Evolutionary conservation across 179 eudicot genomes (phyloP).

Genomic region (Gypsophila paniculata): DNA sequence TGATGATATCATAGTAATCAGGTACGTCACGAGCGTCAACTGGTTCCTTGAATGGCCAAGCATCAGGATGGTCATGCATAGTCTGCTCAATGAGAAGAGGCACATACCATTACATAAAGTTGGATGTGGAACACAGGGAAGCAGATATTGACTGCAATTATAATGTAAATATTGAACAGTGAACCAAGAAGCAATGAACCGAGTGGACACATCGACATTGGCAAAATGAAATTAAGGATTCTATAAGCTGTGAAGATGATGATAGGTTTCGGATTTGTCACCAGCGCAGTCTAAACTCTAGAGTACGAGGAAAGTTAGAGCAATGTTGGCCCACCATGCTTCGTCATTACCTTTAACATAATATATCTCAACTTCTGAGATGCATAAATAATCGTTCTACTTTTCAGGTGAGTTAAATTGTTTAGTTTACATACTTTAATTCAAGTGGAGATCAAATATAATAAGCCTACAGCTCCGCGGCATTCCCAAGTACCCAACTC

Average conservation of each 20-base stretch:
- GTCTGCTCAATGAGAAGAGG: conserved; percentile 38
- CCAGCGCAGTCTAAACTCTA: conserved; percentile 10
- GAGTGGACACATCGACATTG: neutral
- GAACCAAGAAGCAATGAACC: neutral
- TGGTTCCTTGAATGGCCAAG: conserved; percentile 96
- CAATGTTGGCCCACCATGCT: neutral
- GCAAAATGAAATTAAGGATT: conserved; percentile 3
- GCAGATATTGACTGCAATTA: neutral
- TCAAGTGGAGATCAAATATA: neutral
- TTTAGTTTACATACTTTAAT: neutral
- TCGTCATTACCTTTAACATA: neutral
- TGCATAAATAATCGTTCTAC: neutral
- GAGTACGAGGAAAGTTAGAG: neutral
- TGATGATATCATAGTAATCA: conserved; percentile 87
- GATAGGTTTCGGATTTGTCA: neutral
- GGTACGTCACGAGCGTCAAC: conserved; percentile 91
- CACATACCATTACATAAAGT: neutral
- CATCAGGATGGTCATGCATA: conserved; percentile 85
- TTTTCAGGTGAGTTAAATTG: neutral
- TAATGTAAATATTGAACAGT: neutral
- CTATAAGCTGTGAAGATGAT: neutral
- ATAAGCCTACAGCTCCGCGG: neutral
- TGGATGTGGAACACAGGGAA: conserved; percentile 2
- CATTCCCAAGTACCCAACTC: neutral
- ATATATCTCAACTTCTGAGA: neutral